Conservation (phyloP, 2,329 filamentous ascomycete species). For the Claviceps capensis region DNA sequence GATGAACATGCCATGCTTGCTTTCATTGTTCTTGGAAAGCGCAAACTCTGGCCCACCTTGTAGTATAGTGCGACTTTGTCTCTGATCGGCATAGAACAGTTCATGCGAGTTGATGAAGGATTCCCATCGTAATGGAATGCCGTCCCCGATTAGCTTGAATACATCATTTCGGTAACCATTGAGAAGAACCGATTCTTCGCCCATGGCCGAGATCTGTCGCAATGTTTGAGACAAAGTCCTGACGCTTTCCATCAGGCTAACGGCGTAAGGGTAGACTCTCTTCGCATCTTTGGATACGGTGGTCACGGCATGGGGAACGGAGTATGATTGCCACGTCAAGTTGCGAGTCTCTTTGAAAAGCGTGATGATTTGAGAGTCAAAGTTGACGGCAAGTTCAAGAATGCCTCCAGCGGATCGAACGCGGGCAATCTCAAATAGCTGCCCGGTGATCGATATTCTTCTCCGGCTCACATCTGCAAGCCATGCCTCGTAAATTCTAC, state of each 20-base stretch:
- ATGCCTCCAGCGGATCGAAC: conserved; percentile 84
- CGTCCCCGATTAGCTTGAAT: conserved; percentile 69
- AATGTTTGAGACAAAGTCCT: conserved; percentile 81
- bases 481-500: conserved; percentile 92
- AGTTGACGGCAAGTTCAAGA: conserved; percentile 85
- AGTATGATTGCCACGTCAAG: conserved; percentile 85
- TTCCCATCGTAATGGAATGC: conserved; percentile 87
- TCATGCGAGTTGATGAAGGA: conserved; percentile 97
- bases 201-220: conserved; percentile 72
- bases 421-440: conserved; percentile 78
- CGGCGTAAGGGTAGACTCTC: conserved; percentile 92
- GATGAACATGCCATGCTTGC: conserved; percentile 93
- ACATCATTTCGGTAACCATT: conserved; percentile 89
- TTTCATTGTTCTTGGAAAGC: conserved; percentile 51
- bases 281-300: conserved; percentile 98
- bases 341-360: conserved; percentile 98
- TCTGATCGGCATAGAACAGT: conserved; percentile 47
- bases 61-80: conserved; percentile 31
- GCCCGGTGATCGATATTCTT: conserved; percentile 82
- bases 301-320: conserved; percentile 85
- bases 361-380: conserved; percentile 92
- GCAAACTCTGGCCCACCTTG: conserved; percentile 26
- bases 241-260: conserved; percentile 98
- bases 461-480: conserved; percentile 76
- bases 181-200: conserved; percentile 73